A percentile compares a stretch with the other conserved stretches of the same genome.
Evolutionary conservation across 768 basidiomycete genomes (phyloP).

Genomic region (Leccinum subtestaceum): DNA sequence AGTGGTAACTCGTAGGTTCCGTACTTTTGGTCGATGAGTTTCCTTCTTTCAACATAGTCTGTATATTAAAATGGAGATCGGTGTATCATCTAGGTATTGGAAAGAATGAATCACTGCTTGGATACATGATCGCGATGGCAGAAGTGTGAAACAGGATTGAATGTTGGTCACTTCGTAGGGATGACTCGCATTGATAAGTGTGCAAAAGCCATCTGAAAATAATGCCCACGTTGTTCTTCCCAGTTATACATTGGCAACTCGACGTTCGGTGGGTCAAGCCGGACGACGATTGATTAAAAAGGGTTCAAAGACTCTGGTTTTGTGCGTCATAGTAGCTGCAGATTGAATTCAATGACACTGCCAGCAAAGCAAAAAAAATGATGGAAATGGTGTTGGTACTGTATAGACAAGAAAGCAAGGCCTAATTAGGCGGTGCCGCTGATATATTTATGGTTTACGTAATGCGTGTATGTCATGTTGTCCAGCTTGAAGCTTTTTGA

Average conservation of each 20-base stretch:
- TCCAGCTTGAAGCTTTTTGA: no score
- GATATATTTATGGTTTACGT: background rate
- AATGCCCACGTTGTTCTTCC: slow-evolving; percentile 49
- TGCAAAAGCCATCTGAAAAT: slow-evolving; percentile 50
- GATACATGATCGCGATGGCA: background rate
- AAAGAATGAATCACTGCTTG: background rate
- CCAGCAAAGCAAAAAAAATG: background rate
- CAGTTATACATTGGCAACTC: slow-evolving; percentile 48
- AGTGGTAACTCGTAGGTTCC: no score
- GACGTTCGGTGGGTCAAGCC: slow-evolving; percentile 40
- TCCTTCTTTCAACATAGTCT: background rate
- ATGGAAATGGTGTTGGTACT: background rate
- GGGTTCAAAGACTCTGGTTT: slow-evolving; percentile 18
- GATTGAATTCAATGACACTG: background rate
- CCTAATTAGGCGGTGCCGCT: background rate
- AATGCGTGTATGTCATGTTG: background rate
- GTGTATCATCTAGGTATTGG: background rate
- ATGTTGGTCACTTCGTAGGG: background rate
- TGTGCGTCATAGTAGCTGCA: background rate
- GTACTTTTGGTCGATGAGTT: background rate
- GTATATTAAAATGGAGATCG: background rate
- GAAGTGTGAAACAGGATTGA: background rate
- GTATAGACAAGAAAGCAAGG: background rate
- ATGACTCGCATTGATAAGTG: background rate
- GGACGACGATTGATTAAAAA: slow-evolving; percentile 47